Evolutionary conservation across 441 rosid species (phyloP), one percentile per base, ranked within the genome.

Genomic region (Aleurites moluccanus): DNA sequence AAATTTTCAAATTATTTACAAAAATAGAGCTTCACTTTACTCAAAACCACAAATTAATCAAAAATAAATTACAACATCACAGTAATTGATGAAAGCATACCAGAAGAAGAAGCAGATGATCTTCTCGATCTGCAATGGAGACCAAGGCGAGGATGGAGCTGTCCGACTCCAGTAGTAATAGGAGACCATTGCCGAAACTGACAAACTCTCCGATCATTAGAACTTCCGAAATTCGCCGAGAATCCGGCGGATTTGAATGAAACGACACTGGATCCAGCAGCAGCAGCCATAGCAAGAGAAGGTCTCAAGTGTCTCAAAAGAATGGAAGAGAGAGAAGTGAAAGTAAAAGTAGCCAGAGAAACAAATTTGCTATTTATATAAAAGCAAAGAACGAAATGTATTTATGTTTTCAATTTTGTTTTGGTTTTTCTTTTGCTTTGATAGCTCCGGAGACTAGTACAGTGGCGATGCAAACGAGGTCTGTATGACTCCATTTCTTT

Each of bases 261-360:
- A 70, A 83, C 61, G 74, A 80, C 65, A 38, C 57, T 85, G 66
- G 97, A 82, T 79, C 83, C 92, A 49, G 90, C 83, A 10, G 80
- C 30, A 57, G 94, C 83, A 70, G 98, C 92, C 92, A 88, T 89
- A 42, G 61, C 52, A 2, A 83, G 11, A 70, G 84, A 63, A 52
- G 56, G 56, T 69, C 72, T 75, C 70, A 70, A 75, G 49, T 75
- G 74, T 27, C 77, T 74, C 65, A 77, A 80, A 75, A 82, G 45
- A 63, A 82, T 28, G n/a, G 83, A 76, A 72, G 75, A 76, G 28
- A 80, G 72, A 63, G 73, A 75, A 35, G 75, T n/a, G 67, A 75
- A 53, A 38, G 10, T 13, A 40, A n/a, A 50, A 47, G 80, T 18
- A 85, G 88, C 82, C 86, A 84, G 86, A 53, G 76, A 77, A 65